Base-by-base conservation (phyloP, 257 asterid genomes). In the Perilla frutescens region DNA sequence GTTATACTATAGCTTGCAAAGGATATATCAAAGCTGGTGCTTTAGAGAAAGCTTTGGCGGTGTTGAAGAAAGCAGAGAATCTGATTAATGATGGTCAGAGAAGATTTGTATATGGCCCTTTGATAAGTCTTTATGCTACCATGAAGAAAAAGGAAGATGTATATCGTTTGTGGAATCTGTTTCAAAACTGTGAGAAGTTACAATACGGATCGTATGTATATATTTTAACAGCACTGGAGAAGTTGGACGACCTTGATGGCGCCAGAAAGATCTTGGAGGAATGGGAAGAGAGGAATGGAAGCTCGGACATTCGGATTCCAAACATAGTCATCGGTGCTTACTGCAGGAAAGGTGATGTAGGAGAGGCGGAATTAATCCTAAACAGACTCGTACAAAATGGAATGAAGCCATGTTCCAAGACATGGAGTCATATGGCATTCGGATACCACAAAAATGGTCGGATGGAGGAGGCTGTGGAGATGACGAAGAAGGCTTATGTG, bases 231-330 rank as follows among this genome's bases (percentile, higher is more conserved):
- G 79, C 84, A 43, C 71, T 86, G 62, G 84, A 65, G 70, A 88
- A 82, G 83, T 13, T 88, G 61, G 79, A 74, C 63, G 93, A 88
- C 26, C 68, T 82, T 60, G 85, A 80, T 15, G 85, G 87, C 7
- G 86, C 84, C 2, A 72, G 74, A 56, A 77, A 79, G 70, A 70
- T 84, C 66, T 66, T 80, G 56, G 78, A 72, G 56, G 81, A 84
- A 68, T 82, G 85, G 87, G 81, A 65, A 58, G 70, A 68, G 41
- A 58, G 73, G 14, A 61, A 60, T 11, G 6, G 7, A 7, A 14
- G 50, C 58, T 77, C 75, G 68, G 85, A 84, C 60, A 15, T 77
- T 40, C 75, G 76, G 45, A 65, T 86, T 57, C 87, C 84, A 32
- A 77, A 77, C 50, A 1, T 76, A 45, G 56, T 84, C 4, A 50